These are phyloP conservation scores for barley (Hordeum vulgare) DNA, from an alignment of 176 grass and related monocot genomes.

Conservation along the genomic window DNA sequence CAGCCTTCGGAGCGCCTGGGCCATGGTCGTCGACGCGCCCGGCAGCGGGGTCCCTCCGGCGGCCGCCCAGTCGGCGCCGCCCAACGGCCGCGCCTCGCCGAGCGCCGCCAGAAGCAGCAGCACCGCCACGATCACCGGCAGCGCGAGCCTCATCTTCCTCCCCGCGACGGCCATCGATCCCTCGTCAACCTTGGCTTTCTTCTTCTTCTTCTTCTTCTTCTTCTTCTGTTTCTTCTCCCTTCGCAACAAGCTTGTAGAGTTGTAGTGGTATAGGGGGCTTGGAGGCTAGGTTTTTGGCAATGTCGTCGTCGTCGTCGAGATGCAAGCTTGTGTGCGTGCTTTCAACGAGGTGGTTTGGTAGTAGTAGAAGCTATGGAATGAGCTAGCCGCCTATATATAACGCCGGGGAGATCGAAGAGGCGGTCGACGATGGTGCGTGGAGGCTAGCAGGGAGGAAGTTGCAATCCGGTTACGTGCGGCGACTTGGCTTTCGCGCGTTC, in stretches of 20 bases:
- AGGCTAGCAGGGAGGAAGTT: background rate
- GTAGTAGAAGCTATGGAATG: no score
- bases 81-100: constrained; percentile 26
- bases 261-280: no score
- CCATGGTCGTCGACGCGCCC: constrained; percentile 9
- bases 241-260: background rate
- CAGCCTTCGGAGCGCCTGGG: constrained; percentile 28
- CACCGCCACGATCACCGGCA: background rate
- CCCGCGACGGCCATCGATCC: background rate
- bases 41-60: background rate
- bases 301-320: background rate
- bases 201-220: background rate
- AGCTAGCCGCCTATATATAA: constrained; percentile 24
- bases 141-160: background rate
- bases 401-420: no score
- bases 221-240: background rate
- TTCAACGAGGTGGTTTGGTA: no score
- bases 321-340: background rate
- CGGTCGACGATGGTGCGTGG: background rate
- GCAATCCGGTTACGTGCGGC: constrained; percentile 28
- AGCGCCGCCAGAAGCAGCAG: constrained; percentile 4
- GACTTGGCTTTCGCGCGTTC: background rate
- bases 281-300: background rate
- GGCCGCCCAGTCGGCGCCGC: background rate
- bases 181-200: background rate